Conservation (phyloP, 1,284 basidiomycete genomes). For the Sporisorium sorghi region DNA sequence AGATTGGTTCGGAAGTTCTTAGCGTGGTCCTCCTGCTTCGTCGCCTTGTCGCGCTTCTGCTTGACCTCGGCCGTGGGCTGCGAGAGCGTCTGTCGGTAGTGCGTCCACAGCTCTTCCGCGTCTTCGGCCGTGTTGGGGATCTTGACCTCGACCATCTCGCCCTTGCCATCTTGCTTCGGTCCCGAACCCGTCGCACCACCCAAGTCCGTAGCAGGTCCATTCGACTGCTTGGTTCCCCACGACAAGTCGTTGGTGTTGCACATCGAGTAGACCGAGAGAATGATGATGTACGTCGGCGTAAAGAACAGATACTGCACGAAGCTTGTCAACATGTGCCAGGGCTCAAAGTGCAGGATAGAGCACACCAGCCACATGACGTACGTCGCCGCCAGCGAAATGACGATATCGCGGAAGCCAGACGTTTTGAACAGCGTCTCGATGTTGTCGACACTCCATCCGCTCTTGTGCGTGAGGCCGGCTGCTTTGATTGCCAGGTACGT, state of each 20-base stretch:
- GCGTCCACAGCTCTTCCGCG: conserved; percentile 63
- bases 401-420: conserved; percentile 62
- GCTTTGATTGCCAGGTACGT: conserved; percentile 58
- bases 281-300: conserved; percentile 64
- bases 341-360: conserved; percentile 62
- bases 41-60: conserved; percentile 56
- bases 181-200: conserved; percentile 53
- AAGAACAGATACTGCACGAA: conserved; percentile 66
- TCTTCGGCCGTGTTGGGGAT: conserved; percentile 63
- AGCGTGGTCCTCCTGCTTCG: conserved; percentile 65
- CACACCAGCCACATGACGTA: conserved; percentile 66
- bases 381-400: conserved; percentile 66
- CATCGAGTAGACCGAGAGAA: conserved; percentile 66
- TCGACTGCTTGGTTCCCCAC: conserved; percentile 68
- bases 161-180: conserved; percentile 50
- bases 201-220: conserved; percentile 58
- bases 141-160: conserved; percentile 61
- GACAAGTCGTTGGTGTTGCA: conserved; percentile 65
- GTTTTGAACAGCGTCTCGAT: conserved; percentile 47
- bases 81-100: conserved; percentile 63
- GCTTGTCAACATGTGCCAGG: conserved; percentile 67
- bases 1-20: conserved; percentile 88
- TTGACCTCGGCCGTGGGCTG: conserved; percentile 40
- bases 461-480: conserved; percentile 26
- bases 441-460: conserved; percentile 32